Conservation (phyloP, 495 filamentous ascomycete genomes). For the Penicillium arizonense region DNA sequence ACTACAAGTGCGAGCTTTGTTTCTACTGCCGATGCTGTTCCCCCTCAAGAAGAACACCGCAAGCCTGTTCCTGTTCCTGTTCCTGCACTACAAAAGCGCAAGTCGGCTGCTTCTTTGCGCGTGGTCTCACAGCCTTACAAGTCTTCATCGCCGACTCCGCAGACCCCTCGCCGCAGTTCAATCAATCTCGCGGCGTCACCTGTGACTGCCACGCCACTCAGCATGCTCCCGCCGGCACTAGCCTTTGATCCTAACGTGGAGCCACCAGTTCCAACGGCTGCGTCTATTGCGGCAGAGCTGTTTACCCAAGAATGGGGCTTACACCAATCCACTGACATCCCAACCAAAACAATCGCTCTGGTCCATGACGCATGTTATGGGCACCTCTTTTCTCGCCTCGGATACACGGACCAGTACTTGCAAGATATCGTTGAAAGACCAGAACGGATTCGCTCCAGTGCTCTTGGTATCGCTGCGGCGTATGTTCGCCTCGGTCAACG, state of each 20-base stretch:
- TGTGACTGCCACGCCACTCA: neutral
- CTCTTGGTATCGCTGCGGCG: constrained; percentile 78
- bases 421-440: constrained; percentile 85
- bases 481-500: constrained; percentile 83
- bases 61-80: constrained; percentile 32
- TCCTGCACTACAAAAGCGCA: constrained; percentile 43
- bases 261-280: constrained; percentile 52
- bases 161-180: constrained; percentile 46
- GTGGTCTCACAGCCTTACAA: constrained; percentile 29
- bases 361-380: constrained; percentile 93
- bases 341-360: constrained; percentile 72
- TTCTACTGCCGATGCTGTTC: constrained; percentile 47
- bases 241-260: constrained; percentile 21
- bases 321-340: constrained; percentile 53
- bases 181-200: constrained; percentile 39
- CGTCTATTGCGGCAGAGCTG: constrained; percentile 65
- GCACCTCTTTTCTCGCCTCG: constrained; percentile 83
- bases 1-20: constrained; percentile 19
- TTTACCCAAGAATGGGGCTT: constrained; percentile 67
- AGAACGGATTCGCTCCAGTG: constrained; percentile 82
- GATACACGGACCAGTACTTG: constrained; percentile 61
- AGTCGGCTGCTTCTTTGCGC: constrained; percentile 44
- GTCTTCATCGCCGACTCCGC: constrained; percentile 32
- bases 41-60: constrained; percentile 48
- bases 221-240: constrained; percentile 22